Evolutionary conservation across 2,329 filamentous ascomycete species (phyloP).

Genomic region (Juglanconis juglandina): DNA sequence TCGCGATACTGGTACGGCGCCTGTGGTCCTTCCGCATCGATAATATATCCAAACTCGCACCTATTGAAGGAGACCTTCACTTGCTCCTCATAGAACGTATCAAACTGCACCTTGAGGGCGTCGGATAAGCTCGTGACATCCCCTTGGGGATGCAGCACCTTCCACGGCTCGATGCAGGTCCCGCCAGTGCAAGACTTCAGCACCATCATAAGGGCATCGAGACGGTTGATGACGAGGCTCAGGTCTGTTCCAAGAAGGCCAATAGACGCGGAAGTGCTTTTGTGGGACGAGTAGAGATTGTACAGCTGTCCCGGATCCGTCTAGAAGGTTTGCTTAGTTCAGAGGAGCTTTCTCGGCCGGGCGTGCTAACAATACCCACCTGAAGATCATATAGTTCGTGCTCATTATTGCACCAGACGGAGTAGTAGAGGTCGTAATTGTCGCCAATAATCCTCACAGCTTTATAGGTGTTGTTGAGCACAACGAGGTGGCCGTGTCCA

Average conservation of each 20-base stretch:
- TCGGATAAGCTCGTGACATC: conserved; percentile 17
- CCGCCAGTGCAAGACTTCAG: conserved; percentile 20
- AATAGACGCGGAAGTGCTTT: conserved; percentile 19
- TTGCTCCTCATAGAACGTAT: conserved; percentile 21
- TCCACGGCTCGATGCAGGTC: conserved; percentile 21
- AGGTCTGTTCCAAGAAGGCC: not conserved
- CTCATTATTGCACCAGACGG: conserved; percentile 64
- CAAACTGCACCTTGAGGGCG: conserved; percentile 20
- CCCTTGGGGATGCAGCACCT: conserved; percentile 14
- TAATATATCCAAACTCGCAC: conserved; percentile 19
- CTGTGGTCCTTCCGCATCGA: conserved; percentile 15
- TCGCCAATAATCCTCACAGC: conserved; percentile 46
- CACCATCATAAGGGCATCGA: conserved; percentile 22
- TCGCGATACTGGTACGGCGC: conserved; percentile 12
- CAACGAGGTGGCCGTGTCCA: conserved; percentile 6
- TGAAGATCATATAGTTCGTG: conserved; percentile 60
- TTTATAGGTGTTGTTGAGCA: conserved; percentile 47
- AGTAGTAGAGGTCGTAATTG: conserved; percentile 57
- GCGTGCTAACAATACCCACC: conserved; percentile 30
- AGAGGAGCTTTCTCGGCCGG: not conserved
- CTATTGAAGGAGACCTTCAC: conserved; percentile 20
- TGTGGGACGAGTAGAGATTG: conserved; percentile 8
- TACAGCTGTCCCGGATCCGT: conserved; percentile 17
- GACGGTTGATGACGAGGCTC: conserved; percentile 14
- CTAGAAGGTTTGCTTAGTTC: not conserved